Base-by-base conservation (phyloP, 768 basidiomycete species). In the Serendipita sp. region DNA sequence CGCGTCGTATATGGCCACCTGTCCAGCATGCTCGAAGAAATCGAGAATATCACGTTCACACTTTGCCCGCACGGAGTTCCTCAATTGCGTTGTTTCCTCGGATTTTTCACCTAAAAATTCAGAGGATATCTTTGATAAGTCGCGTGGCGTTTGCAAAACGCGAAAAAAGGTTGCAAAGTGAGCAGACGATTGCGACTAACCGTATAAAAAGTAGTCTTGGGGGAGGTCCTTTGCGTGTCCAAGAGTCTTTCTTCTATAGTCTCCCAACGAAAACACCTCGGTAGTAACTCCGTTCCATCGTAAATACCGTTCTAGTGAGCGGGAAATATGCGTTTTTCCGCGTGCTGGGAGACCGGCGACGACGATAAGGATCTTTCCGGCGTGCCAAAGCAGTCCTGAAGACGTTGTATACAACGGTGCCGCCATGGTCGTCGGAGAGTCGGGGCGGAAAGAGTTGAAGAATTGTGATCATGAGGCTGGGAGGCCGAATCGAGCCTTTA, bases 231-330 rank as follows among this genome's bases (percentile, higher is more conserved):
- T 81, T 0, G 92, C 88, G 0, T 88, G 86, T 5, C 96, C 96
- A 16, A 98, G 75, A 0, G 84, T 82, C 77, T 91, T 90, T 61
- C 96, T 76, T 50, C 96, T 82, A 73, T 95, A 93, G 73, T 99
- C 96, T 22, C 96, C 96, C 9, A 99, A 77, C 3, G 92, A 94
- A 62, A 97, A 85, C 61, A 98, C 96, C 66, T 87, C 82, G 0
- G 92, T 95, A 74, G 95, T 97, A 61, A 99, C 90, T 31, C 96
- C 96, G 73, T 91, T 89, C 96, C 96, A 99, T 72, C 92, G 80
- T 1, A 99, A 80, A 73, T 99, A 99, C n/a, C 96, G 83, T 72
- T 98, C 95, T 13, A 98, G 79, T 4, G 95, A 86, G 42, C 94
- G 82, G 1, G 93, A 95, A 63, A 98, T 91, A 72, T 99, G 96